Conservation (phyloP, 495 filamentous ascomycete species). For the Viridothelium virens region DNA sequence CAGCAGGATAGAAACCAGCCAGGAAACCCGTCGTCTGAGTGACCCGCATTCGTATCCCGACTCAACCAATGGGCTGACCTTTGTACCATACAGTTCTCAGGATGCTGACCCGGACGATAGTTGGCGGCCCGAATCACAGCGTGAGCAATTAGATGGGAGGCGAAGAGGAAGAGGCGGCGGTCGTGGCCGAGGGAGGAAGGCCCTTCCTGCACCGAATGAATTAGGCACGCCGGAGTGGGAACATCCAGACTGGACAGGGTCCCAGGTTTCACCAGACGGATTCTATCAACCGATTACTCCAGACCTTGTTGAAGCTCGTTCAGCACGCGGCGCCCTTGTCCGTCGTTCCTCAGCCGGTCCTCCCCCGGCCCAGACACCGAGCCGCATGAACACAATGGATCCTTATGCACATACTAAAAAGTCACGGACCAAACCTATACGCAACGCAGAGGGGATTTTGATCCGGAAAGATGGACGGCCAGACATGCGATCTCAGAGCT, state of each 20-base stretch:
- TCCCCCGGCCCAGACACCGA: neutral
- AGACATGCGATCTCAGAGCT: conserved; percentile 36
- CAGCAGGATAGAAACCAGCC: conserved; percentile 16
- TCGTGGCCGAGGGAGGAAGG: conserved; percentile 17
- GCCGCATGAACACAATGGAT: conserved; percentile 17
- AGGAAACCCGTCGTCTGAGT: conserved; percentile 16
- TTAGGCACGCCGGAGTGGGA: conserved; percentile 33
- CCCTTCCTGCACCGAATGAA: conserved; percentile 14
- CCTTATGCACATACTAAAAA: conserved; percentile 35
- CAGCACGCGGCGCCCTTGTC: neutral
- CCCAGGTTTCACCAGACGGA: conserved; percentile 29
- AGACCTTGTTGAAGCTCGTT: conserved; percentile 3
- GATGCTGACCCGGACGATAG: conserved; percentile 29
- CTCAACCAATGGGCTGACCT: conserved; percentile 16
- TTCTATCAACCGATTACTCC: conserved; percentile 25
- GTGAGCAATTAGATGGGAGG: conserved; percentile 16
- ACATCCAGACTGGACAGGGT: conserved; percentile 27
- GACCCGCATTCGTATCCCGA: conserved; percentile 22
- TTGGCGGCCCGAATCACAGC: conserved; percentile 34
- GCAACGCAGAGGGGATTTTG: conserved; percentile 38
- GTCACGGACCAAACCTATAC: conserved; percentile 35
- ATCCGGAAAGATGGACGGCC: conserved; percentile 40
- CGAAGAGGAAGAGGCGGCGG: conserved; percentile 11
- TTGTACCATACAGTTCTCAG: conserved; percentile 26
- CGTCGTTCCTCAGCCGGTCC: conserved; percentile 2